Base-by-base conservation (phyloP, 2,329 filamentous ascomycete genomes). In the Neobulgaria alba region DNA sequence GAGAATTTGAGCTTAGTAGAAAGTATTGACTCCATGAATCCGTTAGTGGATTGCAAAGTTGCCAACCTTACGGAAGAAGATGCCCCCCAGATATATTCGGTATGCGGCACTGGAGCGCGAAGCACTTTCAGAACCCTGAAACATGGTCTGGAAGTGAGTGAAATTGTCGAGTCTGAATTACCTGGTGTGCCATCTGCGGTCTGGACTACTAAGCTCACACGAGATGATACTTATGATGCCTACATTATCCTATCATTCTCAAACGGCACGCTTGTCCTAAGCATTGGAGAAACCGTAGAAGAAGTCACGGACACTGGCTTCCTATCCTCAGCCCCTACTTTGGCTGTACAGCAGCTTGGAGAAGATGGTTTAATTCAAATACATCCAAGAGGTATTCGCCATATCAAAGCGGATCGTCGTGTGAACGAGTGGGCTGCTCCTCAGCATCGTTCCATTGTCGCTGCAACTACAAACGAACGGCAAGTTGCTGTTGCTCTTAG, bases 211-310 rank as follows among this genome's bases (percentile, higher is more conserved):
- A 95, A 95, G 61, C 68, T 94, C 34, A 83, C 79, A 29, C 77
- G 78, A 15, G 74, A 76, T 14, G 90, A 96, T 52, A 77, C 90
- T 52, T 94, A 82, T 50, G 90, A 98, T 63, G 83, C 87, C 0
- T 95, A 96, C 57, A 95, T 98, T 46, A 77, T 98, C n/a, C 72
- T 99, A 4, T 94, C 88, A 2, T 92, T 95, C 57, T 80, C 82
- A 29, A 93, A 93, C 53, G 84, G 80, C 20, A 98, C 92, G 0
- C 71, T 96, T 10, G 89, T 96, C 1, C 70, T 98, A 12, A 93
- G 88, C 56, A 95, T 98, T 50, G 92, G 90, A 3, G 92, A 98
- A 60, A 95, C 89, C 1, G 92, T 98, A 0, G 89, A 95, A 60
- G 88, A 96, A 63, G 88, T 95, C 3, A 88, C 81, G 5, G 88